Base-by-base conservation (phyloP, 306 rosid species). In the Trichosanthes cucumerina region DNA sequence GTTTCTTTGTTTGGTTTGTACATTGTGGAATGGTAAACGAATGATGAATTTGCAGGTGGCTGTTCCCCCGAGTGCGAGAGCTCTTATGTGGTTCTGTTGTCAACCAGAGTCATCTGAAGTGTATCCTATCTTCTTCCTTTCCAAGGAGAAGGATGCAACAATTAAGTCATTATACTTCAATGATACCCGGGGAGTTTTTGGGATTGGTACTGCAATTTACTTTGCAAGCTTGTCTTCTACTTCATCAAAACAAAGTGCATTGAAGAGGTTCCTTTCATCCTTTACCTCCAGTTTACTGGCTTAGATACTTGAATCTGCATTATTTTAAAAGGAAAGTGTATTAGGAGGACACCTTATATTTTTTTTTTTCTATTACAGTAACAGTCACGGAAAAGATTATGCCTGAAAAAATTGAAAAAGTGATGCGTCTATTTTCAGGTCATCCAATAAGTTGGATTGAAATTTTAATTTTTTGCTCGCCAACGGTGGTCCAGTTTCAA, bases 11-110 rank as follows among this genome's bases (percentile, higher is more conserved):
- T 72, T 72, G 34, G 56, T 46, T 19, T 74, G 76, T 56, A 24
- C 21, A 11, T 44, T 14, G 43, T 11, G 44, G 70, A 76, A n/a
- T 79, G 84, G 52, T 75, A 12, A 71, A 46, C 23, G 24, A 79
- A 65, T 59, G 70, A 77, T 68, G 53, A 41, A 41, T 84, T 72
- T 78, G 60, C 85, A 93, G 99, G 96, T 95, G 81, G 89, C 86
- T 19, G 91, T 92, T 79, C 97, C 97, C 77, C 97, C 97, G 5
- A 81, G 97, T 82, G 82, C 93, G 15, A 95, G 88, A 84, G 96
- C 97, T 14, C 86, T 95, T 84, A 46, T 81, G 43, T 88, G 91
- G 96, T 95, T 95, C 82, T 92, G 91, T 78, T 83, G 85, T 77
- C 99, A 95, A 80, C 97, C 89, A 9, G 89, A 86, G 86, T 83